Conservation (phyloP, 108 stramenopile species). For the Nitzschia putrida region DNA sequence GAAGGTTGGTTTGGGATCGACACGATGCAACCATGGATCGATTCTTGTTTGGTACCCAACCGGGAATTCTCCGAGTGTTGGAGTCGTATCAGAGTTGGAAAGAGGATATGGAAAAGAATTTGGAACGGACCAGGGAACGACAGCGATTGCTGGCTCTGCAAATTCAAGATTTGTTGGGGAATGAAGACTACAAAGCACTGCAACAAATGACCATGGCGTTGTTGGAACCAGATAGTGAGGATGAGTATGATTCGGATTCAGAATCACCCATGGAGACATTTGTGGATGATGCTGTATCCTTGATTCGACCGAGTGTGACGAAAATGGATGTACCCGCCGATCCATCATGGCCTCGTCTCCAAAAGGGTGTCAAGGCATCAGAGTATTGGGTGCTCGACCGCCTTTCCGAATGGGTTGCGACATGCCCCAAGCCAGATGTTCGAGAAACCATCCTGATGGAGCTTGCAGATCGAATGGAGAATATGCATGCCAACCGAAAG, state of each 20-base stretch:
- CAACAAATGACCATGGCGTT: too few species aligned
- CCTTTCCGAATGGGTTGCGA: constrained; percentile 39
- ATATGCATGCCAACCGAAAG: too few species aligned
- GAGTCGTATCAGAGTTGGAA: constrained; percentile 82
- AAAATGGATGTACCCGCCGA: too few species aligned
- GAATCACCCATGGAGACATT: too few species aligned
- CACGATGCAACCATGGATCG: constrained; percentile 28
- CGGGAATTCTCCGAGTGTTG: constrained; percentile 68
- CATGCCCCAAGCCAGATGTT: constrained; percentile 49
- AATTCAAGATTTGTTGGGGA: constrained; percentile 49
- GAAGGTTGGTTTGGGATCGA: constrained; percentile 83
- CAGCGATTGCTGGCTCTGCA: constrained; percentile 46
- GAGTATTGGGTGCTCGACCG: too few species aligned
- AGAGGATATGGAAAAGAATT: constrained; percentile 40
- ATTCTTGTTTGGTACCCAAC: constrained; percentile 67
- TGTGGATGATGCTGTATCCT: too few species aligned
- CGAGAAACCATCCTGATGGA: constrained; percentile 56
- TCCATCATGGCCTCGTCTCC: not conserved
- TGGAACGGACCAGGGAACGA: constrained; percentile 45
- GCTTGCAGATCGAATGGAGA: constrained; percentile 38
- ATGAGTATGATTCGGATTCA: too few species aligned
- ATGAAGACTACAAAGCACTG: constrained; percentile 22
- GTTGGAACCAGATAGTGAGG: too few species aligned
- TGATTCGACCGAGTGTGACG: too few species aligned
- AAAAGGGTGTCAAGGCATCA: not conserved